Percentiles rank a stretch among this genome's conserved stretches.
Evolutionary conservation across 2,329 filamentous ascomycete species (phyloP).

Genomic region (Macrophomina tecta): DNA sequence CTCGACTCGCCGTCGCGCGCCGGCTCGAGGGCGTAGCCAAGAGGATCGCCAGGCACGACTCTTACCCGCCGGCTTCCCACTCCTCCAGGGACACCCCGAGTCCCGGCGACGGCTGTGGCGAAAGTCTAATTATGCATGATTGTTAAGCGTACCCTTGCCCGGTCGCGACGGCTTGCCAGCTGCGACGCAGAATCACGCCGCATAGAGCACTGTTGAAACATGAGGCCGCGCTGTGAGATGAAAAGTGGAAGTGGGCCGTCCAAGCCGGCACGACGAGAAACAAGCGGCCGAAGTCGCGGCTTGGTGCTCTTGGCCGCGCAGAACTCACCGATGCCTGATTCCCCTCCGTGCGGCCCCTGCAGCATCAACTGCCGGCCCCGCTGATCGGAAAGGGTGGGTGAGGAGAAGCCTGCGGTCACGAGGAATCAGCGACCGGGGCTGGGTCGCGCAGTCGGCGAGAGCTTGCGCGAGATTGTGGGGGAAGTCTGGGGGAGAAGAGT

Average conservation of each 20-base stretch:
- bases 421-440: not conserved
- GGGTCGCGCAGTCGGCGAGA: not conserved
- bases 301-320: slow-evolving; percentile 15
- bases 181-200: not conserved
- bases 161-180: not conserved
- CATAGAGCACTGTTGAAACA: not conserved
- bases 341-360: not conserved
- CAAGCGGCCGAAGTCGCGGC: slow-evolving; percentile 14
- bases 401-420: not conserved
- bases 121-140: slow-evolving; percentile 6
- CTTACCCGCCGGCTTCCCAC: not conserved
- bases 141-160: not conserved
- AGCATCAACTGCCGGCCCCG: not conserved
- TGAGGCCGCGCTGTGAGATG: not conserved
- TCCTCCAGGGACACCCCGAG: not conserved
- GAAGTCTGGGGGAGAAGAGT: not conserved
- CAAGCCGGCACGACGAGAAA: not conserved
- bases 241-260: not conserved
- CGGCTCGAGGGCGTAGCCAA: slow-evolving; percentile 1
- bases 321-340: not conserved
- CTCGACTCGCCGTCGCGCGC: not conserved
- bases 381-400: not conserved
- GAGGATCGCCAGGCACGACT: slow-evolving; percentile 17
- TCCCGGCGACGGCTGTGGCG: not conserved
- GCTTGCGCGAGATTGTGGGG: not conserved